Percentiles rank a stretch among this genome's conserved stretches.
Evolutionary conservation across 2,329 filamentous ascomycete genomes (phyloP).

Genomic region (Alternaria burnsii): DNA sequence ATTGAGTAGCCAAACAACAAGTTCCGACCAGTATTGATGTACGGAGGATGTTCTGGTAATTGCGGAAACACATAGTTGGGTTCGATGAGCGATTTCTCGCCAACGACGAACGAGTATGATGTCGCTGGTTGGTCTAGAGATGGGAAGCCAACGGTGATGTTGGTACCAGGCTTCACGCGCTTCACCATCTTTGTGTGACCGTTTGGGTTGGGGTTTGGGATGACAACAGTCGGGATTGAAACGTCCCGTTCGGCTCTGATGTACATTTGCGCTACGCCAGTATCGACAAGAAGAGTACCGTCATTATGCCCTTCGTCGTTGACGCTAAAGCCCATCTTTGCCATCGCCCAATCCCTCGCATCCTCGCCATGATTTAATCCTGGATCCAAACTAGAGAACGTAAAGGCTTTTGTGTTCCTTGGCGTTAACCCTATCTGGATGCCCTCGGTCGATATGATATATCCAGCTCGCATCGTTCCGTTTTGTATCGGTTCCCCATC

Average conservation of each 20-base stretch:
- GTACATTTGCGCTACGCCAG: conserved; percentile 49
- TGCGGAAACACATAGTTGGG: conserved; percentile 42
- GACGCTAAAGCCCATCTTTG: conserved; percentile 41
- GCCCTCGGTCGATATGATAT: conserved; percentile 41
- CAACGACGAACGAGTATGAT: conserved; percentile 40
- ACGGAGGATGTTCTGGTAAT: conserved; percentile 32
- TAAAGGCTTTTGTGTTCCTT: conserved; percentile 30
- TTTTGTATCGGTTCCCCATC: conserved; percentile 26
- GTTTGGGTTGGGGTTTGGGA: conserved; percentile 43
- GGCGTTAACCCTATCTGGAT: conserved; percentile 42
- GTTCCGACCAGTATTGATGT: conserved; percentile 47
- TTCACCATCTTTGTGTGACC: conserved; percentile 37
- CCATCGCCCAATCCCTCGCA: conserved; percentile 47
- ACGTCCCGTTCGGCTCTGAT: conserved; percentile 39
- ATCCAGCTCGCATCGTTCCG: conserved; percentile 32
- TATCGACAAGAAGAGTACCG: conserved; percentile 44
- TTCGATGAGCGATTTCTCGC: conserved; percentile 33
- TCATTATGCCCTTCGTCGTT: conserved; percentile 31
- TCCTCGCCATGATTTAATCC: conserved; percentile 41
- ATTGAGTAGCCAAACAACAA: conserved; percentile 45
- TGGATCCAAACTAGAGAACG: conserved; percentile 35
- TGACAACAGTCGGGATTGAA: conserved; percentile 38
- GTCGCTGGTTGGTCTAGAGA: conserved; percentile 21
- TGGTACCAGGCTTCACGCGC: conserved; percentile 43
- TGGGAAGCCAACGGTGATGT: conserved; percentile 38